Conservation (phyloP, 2,329 filamentous ascomycete genomes). For the Epicoccum nigrum region DNA sequence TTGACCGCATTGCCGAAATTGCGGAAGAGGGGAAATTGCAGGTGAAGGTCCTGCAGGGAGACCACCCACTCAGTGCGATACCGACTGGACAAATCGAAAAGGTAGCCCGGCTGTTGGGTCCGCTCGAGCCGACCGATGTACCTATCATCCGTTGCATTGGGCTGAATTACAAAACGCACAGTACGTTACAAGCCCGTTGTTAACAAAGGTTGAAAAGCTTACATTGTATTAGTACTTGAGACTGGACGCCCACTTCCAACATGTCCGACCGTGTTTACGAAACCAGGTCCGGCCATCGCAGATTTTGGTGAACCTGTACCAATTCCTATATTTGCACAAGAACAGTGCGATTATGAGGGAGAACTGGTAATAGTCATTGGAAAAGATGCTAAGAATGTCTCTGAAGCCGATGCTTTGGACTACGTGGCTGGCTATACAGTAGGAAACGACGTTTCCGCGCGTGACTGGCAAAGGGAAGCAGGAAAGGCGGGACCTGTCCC, state of each 20-base stretch:
- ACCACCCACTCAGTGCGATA: neutral
- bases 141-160: constrained; percentile 5
- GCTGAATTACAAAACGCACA: constrained; percentile 9
- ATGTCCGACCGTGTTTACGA: constrained; percentile 17
- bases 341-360: constrained; percentile 16
- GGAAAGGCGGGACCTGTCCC: neutral
- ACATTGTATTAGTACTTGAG: constrained; percentile 8
- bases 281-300: constrained; percentile 15
- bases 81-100: neutral
- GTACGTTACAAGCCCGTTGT: neutral
- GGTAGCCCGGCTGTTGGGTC: neutral
- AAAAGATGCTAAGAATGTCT: constrained; percentile 15
- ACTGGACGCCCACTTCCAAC: neutral
- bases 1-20: constrained; percentile 1
- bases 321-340: constrained; percentile 30
- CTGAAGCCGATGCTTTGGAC: constrained; percentile 44
- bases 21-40: constrained; percentile 1
- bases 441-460: constrained; percentile 23
- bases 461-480: constrained; percentile 23
- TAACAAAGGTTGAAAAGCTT: neutral
- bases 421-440: constrained; percentile 53
- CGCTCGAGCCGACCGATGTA: neutral
- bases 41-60: neutral
- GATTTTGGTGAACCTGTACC: constrained; percentile 13
- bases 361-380: constrained; percentile 20